These are phyloP conservation scores for Aspergillus heteromorphus DNA, from an alignment of 495 filamentous ascomycete genomes.

Conservation along the genomic window DNA sequence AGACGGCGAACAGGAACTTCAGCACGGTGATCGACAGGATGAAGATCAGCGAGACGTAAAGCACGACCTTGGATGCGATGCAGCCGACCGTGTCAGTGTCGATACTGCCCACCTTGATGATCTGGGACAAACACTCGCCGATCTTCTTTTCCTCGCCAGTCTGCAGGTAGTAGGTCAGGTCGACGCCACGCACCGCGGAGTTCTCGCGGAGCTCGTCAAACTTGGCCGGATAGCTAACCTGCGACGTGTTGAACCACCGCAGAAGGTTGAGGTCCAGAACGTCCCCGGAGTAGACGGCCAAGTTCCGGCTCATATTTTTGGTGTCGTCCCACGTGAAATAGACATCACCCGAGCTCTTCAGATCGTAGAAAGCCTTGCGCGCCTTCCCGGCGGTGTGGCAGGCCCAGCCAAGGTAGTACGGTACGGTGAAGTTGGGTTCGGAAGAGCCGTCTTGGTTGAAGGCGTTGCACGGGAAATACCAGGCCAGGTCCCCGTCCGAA, in stretches of 20 bases:
- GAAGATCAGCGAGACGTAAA: constrained; percentile 89
- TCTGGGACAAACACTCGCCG: constrained; percentile 81
- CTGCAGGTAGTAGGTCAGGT: constrained; percentile 85
- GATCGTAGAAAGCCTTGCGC: constrained; percentile 67
- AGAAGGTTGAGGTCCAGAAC: constrained; percentile 92
- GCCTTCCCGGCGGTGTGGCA: constrained; percentile 74
- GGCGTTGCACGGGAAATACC: constrained; percentile 92
- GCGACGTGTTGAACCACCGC: constrained; percentile 77
- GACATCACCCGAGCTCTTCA: constrained; percentile 62
- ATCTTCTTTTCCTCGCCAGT: constrained; percentile 68
- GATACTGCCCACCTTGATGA: constrained; percentile 91
- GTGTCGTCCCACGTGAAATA: constrained; percentile 97
- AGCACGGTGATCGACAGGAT: constrained; percentile 84
- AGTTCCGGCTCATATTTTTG: constrained; percentile 78
- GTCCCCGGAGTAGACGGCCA: constrained; percentile 88
- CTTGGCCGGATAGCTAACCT: constrained; percentile 71
- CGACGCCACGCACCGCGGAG: constrained; percentile 70
- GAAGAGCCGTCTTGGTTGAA: constrained; percentile 93
- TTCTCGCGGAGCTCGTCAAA: constrained; percentile 82
- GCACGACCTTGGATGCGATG: constrained; percentile 94
- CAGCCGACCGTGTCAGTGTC: constrained; percentile 96
- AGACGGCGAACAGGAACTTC: constrained; percentile 83
- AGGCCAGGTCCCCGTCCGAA: constrained; percentile 67
- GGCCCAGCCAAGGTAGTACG: constrained; percentile 75
- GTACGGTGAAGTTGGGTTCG: constrained; percentile 64